Percentiles rank a stretch among this genome's conserved stretches.
These are phyloP conservation scores for Pulveroboletus ravenelii DNA, from an alignment of 768 basidiomycete species.

Conservation along the genomic window DNA sequence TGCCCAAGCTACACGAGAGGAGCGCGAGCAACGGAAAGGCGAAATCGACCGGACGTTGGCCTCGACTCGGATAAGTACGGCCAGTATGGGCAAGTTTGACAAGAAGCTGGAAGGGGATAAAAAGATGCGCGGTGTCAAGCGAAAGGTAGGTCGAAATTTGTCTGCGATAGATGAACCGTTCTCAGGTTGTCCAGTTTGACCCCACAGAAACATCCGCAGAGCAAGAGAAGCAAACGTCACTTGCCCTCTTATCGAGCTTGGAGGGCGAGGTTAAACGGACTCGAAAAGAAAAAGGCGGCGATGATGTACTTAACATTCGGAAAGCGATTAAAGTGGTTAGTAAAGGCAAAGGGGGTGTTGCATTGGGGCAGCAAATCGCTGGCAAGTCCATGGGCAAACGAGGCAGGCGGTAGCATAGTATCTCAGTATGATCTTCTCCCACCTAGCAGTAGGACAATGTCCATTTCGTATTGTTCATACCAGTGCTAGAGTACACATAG, in stretches of 20 bases:
- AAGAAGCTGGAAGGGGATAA: conserved; percentile 87
- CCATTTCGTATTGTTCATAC: conserved; percentile 6
- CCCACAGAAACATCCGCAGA: conserved; percentile 64
- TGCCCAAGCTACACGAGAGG: conserved; percentile 36
- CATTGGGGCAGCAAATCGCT: conserved; percentile 44
- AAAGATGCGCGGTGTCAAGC: conserved; percentile 81
- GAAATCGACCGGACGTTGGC: conserved; percentile 77
- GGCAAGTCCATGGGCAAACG: conserved; percentile 25
- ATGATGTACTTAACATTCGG: conserved; percentile 73
- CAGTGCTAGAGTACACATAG: conserved; percentile 13
- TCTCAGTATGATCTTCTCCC: background rate
- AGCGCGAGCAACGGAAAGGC: conserved; percentile 52
- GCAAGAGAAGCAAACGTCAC: conserved; percentile 66
- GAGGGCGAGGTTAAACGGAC: conserved; percentile 62
- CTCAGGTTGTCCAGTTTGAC: conserved; percentile 61
- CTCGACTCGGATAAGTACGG: conserved; percentile 77
- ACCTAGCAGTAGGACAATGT: background rate
- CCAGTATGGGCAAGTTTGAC: conserved; percentile 95
- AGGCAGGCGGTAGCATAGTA: conserved; percentile 20
- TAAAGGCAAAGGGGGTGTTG: conserved; percentile 59
- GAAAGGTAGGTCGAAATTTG: conserved; percentile 59
- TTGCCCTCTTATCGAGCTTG: conserved; percentile 73
- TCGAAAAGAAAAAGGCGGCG: conserved; percentile 40
- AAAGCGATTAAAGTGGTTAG: conserved; percentile 82
- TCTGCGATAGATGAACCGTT: background rate